phyloP scores from a whole-genome alignment of 1,284 basidiomycete genomes.

The Moesziomyces antarcticus region DNA sequence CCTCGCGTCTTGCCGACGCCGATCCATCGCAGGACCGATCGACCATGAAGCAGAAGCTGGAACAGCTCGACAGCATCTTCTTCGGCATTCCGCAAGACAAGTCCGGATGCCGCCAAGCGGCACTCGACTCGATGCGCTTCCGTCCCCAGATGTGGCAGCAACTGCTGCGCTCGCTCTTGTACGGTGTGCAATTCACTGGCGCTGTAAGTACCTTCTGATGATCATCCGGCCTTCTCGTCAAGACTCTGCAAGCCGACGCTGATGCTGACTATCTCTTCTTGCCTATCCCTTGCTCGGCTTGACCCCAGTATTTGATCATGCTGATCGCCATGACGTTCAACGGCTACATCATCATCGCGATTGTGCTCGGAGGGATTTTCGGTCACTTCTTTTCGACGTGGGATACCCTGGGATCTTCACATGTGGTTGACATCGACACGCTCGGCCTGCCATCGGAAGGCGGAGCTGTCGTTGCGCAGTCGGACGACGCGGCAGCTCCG shows the following conservation, averaged over 20 bases:
- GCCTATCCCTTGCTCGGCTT: not conserved
- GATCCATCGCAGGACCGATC: constrained; percentile 24
- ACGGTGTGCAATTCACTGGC: constrained; percentile 57
- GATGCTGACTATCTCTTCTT: not conserved
- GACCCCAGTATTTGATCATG: constrained; percentile 58
- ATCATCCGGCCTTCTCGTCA: too few relatives aligned
- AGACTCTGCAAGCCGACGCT: too few relatives aligned
- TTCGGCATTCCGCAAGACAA: constrained; percentile 26
- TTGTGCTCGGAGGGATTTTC: constrained; percentile 58
- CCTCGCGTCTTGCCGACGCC: constrained; percentile 17
- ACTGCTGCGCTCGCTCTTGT: constrained; percentile 52
- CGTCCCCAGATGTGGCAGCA: constrained; percentile 56
- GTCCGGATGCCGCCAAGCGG: constrained; percentile 25
- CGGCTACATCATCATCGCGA: constrained; percentile 61
- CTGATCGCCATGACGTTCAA: constrained; percentile 64
- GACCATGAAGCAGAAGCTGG: constrained; percentile 18
- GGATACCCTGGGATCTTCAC: constrained; percentile 52
- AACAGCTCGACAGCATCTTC: constrained; percentile 45
- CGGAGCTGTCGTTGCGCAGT: constrained; percentile 3
- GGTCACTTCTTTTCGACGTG: constrained; percentile 61
- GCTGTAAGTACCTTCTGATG: constrained; percentile 40
- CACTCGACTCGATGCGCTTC: constrained; percentile 40
- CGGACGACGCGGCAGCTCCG: not conserved
- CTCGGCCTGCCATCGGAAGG: constrained; percentile 17
- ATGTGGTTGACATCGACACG: constrained; percentile 31